phyloP scores from a whole-genome alignment of 2,329 filamentous ascomycete species.

The Claviceps monticola region DNA sequence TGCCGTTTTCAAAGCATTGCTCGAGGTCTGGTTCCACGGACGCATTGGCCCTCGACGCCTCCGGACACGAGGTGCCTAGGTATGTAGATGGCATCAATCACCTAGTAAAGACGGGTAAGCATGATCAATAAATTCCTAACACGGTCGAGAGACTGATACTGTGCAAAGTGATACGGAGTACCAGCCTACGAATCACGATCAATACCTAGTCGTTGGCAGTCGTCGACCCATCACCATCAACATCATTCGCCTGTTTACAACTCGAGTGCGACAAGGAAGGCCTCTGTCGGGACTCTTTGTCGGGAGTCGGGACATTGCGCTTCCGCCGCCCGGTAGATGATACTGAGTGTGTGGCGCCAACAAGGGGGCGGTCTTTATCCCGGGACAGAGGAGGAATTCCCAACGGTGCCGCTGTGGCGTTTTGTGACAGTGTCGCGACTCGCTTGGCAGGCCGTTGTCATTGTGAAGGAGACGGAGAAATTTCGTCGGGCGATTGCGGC shows the following conservation, averaged over 20 bases:
- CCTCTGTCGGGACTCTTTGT: neutral
- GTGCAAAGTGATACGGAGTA: too few relatives aligned
- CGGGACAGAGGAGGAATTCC: neutral
- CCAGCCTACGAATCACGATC: neutral
- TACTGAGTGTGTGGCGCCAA: neutral
- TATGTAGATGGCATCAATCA: too few relatives aligned
- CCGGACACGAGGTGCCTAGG: too few relatives aligned
- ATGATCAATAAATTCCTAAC: too few relatives aligned
- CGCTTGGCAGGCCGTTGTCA: too few relatives aligned
- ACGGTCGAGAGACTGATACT: too few relatives aligned
- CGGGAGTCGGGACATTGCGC: too few relatives aligned
- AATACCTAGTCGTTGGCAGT: neutral
- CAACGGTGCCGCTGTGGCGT: neutral
- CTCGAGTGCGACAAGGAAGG: neutral
- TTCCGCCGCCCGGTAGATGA: neutral
- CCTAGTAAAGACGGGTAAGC: too few relatives aligned
- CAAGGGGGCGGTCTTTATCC: neutral
- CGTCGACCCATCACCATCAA: neutral
- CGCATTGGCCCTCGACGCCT: too few relatives aligned
- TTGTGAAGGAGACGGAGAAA: too few relatives aligned
- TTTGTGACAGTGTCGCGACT: neutral
- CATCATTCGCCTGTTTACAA: neutral
- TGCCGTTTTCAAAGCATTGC: too few relatives aligned
- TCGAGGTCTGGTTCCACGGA: too few relatives aligned
- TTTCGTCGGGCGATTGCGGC: neutral